Percentiles rank a stretch among this genome's conserved stretches.
Conservation (phyloP, 345 rosid species). For the Gossypium longicalyx region DNA sequence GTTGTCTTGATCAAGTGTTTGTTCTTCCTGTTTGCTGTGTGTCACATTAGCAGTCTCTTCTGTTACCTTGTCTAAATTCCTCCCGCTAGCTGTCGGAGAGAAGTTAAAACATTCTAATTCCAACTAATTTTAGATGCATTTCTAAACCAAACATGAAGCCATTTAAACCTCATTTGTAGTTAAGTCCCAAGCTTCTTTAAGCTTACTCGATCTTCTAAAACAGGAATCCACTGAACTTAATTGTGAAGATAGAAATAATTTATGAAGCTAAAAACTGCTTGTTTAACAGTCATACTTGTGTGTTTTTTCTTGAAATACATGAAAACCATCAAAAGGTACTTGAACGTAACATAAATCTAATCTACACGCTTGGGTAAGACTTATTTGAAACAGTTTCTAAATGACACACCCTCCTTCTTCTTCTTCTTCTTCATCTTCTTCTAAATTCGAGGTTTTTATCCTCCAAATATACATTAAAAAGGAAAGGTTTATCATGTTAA, state of each 20-base stretch:
- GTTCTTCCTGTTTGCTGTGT: constrained; percentile 42
- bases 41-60: constrained; percentile 36
- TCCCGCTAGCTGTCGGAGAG: constrained; percentile 54
- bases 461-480: too few species aligned
- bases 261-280: too few species aligned
- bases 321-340: too few species aligned
- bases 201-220: neutral
- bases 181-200: neutral
- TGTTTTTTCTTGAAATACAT: too few species aligned
- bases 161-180: neutral
- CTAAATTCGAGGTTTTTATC: too few species aligned
- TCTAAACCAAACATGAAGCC: neutral
- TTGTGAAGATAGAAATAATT: neutral
- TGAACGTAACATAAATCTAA: too few species aligned
- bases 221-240: neutral
- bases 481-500: too few species aligned
- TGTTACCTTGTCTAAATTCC: constrained; percentile 37
- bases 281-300: too few species aligned
- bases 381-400: too few species aligned
- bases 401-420: too few species aligned
- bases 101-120: constrained; percentile 34
- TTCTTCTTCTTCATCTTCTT: too few species aligned
- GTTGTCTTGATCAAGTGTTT: constrained; percentile 34
- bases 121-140: constrained; percentile 15
- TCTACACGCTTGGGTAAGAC: too few species aligned